phyloP scores from a whole-genome alignment of 2,329 filamentous ascomycete species.

The Xylogone sp. region DNA sequence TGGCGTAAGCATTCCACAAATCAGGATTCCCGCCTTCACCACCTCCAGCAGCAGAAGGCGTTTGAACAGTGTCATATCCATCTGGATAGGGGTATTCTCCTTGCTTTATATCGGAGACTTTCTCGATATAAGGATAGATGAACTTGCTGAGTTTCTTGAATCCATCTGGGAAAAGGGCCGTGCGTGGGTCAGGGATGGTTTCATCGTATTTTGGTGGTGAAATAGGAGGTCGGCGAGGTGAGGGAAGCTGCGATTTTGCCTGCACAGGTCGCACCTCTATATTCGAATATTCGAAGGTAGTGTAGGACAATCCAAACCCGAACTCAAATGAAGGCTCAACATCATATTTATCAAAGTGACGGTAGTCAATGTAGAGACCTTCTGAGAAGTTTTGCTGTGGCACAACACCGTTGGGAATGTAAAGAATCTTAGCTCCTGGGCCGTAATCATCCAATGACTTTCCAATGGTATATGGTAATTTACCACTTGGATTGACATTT shows the following conservation, averaged over 20 bases:
- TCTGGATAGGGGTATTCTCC: conserved; percentile 34
- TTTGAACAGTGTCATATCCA: conserved; percentile 43
- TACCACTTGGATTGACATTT: conserved; percentile 64
- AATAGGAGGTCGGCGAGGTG: conserved; percentile 30
- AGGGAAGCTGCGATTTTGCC: conserved; percentile 27
- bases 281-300: conserved; percentile 53
- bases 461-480: conserved; percentile 83
- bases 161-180: conserved; percentile 51
- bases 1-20: conserved; percentile 53
- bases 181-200: conserved; percentile 43
- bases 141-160: conserved; percentile 58
- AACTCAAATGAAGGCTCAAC: conserved; percentile 81
- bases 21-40: conserved; percentile 54
- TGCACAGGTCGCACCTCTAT: conserved; percentile 38
- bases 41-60: conserved; percentile 56
- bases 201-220: conserved; percentile 46
- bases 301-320: conserved; percentile 76
- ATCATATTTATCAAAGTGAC: conserved; percentile 75
- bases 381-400: conserved; percentile 83
- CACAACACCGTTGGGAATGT: conserved; percentile 62
- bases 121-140: conserved; percentile 58
- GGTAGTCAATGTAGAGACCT: conserved; percentile 85
- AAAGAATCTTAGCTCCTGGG: conserved; percentile 64
- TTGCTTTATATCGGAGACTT: conserved; percentile 32
- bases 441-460: conserved; percentile 74